phyloP scores from a whole-genome alignment of 1,284 basidiomycete genomes.

The Fomitopsis palustris region DNA sequence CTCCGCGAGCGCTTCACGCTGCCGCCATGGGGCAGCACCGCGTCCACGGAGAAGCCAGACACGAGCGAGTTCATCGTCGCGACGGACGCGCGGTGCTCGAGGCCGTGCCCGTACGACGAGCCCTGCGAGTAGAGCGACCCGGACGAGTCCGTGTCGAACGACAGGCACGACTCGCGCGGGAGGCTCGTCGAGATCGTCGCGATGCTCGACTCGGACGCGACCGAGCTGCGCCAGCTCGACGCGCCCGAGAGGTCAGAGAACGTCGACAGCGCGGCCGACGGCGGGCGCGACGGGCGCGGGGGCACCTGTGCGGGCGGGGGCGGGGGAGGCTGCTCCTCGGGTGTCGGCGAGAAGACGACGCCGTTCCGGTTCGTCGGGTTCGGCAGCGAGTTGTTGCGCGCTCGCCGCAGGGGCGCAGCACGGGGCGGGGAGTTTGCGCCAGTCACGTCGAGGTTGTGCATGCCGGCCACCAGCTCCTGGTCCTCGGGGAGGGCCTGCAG shows the following conservation, averaged over 20 bases:
- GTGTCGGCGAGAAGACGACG: constrained; percentile 16
- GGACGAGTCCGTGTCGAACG: constrained; percentile 10
- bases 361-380: constrained; percentile 23
- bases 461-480: constrained; percentile 29
- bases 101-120: background rate
- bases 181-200: constrained; percentile 15
- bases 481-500: constrained; percentile 52
- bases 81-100: constrained; percentile 36
- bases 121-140: constrained; percentile 11
- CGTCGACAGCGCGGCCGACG: constrained; percentile 15
- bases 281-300: constrained; percentile 16
- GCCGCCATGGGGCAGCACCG: constrained; percentile 37
- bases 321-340: background rate
- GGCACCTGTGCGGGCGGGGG: constrained; percentile 6
- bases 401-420: constrained; percentile 15
- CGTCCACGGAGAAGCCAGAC: constrained; percentile 54
- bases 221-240: constrained; percentile 26
- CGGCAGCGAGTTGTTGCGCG: constrained; percentile 19
- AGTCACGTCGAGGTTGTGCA: constrained; percentile 7
- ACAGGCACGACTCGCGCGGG: constrained; percentile 15
- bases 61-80: constrained; percentile 58
- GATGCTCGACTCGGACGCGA: constrained; percentile 17
- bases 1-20: background rate
- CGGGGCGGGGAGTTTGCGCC: constrained; percentile 6
- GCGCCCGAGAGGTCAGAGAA: constrained; percentile 20